Base-by-base conservation (phyloP, 352 stramenopile genomes). In the Phytopythium oedochilum region DNA sequence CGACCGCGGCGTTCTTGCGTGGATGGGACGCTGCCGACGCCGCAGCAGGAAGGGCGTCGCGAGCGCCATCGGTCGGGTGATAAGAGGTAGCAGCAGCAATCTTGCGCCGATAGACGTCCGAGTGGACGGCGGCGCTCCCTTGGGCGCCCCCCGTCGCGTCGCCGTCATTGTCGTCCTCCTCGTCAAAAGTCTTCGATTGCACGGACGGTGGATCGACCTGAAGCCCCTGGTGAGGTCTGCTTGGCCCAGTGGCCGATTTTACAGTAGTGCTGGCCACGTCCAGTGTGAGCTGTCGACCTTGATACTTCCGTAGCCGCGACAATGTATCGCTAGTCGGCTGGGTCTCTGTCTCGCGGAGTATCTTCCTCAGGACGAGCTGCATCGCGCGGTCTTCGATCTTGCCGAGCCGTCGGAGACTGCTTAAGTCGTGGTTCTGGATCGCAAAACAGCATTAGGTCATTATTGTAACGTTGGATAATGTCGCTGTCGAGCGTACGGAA, bases 291-390 rank as follows among this genome's bases (percentile, higher is more conserved):
- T 45, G 17, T 3, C 50, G 63, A 10, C 77, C 77, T 46, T 83
- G 74, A 36, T 86, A 83, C 38, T 69, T 63, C 32, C 69, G 70
- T 23, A 88, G 53, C 12, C 77, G 70, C 43, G 44, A 49, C 38
- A 84, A 61, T 0, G 77, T 86, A 22, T 88, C 77, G 44, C 74
- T 86, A 8, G 29, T 54, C 12, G 54, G 10, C 1, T 50, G 45
- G 1, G 61, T 22, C 12, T 83, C 69, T 3, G 57, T 73, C 56
- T 88, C 78, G 15, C 66, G 57, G 17, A 82, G 65, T 17, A 86
- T 81, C 56, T 86, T 86, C 14, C 61, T 53, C 39, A 88, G 68
- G 26, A 89, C 66, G 22, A 78, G 76, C 61, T 85, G 78, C 76
- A 86, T 89, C 20, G 72, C 59, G 5, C 78, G 75, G 55, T 87